Percentiles rank a stretch among this genome's conserved stretches.
Conservation (phyloP, 1,284 basidiomycete species). For the Salmacisia buchloeana region DNA sequence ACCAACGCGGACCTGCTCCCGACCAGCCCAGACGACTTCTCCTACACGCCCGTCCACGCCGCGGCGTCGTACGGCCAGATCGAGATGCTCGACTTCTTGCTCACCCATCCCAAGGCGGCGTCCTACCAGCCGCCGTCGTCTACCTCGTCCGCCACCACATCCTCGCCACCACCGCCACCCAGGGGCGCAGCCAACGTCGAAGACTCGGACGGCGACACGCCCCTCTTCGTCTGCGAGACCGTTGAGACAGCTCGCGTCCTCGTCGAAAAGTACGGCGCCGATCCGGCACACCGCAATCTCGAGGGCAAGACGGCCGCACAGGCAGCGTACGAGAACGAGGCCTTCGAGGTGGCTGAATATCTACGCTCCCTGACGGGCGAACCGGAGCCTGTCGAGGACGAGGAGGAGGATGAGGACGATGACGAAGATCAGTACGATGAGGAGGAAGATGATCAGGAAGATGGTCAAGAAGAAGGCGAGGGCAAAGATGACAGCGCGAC, state of each 20-base stretch:
- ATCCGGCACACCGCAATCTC: conserved; percentile 32
- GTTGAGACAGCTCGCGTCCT: conserved; percentile 33
- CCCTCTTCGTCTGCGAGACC: conserved; percentile 46
- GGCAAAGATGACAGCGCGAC: conserved; percentile 16
- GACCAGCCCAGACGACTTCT: conserved; percentile 31
- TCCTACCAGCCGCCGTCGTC: background rate
- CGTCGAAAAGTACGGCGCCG: conserved; percentile 40
- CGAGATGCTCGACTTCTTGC: conserved; percentile 37
- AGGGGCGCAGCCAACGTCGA: conserved; percentile 27
- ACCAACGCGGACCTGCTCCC: conserved; percentile 28
- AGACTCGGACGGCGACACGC: conserved; percentile 45
- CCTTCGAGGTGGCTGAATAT: conserved; percentile 33
- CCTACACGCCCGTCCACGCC: conserved; percentile 47
- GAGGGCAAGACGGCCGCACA: conserved; percentile 40
- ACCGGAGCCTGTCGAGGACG: conserved; percentile 17
- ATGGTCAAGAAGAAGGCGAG: conserved; percentile 14
- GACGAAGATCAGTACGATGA: conserved; percentile 14
- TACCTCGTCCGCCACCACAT: background rate
- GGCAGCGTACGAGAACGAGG: conserved; percentile 36
- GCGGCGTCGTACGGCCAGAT: conserved; percentile 45
- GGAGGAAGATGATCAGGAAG: conserved; percentile 13
- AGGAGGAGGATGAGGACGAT: conserved; percentile 17
- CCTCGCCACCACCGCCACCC: conserved; percentile 12
- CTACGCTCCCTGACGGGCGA: conserved; percentile 35
- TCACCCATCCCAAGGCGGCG: conserved; percentile 24